These are phyloP conservation scores for Coprinellus aureogranulatus DNA, from an alignment of 768 basidiomycete species.

Conservation along the genomic window DNA sequence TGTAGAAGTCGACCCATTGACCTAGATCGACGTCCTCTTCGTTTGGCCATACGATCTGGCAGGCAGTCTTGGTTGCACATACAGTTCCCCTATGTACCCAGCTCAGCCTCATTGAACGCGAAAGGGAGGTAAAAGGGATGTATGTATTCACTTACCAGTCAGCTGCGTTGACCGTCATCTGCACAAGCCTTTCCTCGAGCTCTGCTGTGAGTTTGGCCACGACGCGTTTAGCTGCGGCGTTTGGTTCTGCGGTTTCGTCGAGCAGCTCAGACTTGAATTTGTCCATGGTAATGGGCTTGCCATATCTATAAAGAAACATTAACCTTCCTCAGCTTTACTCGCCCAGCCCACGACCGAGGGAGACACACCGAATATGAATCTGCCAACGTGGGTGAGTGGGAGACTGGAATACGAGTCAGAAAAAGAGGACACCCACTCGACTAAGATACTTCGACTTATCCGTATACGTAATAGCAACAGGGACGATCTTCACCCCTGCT, in stretches of 20 bases:
- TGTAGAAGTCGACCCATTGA: slow-evolving; percentile 53
- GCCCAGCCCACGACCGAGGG: background rate
- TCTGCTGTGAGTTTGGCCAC: slow-evolving; percentile 57
- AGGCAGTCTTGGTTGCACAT: slow-evolving; percentile 55
- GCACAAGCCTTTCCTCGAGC: slow-evolving; percentile 46
- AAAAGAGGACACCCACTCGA: slow-evolving; percentile 35
- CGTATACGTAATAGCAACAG: slow-evolving; percentile 68
- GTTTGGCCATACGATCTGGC: slow-evolving; percentile 54
- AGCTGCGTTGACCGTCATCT: slow-evolving; percentile 61
- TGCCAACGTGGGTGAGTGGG: slow-evolving; percentile 1
- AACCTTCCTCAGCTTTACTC: background rate
- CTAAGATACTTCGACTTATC: slow-evolving; percentile 66
- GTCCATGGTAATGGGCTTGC: slow-evolving; percentile 48
- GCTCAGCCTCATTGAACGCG: background rate
- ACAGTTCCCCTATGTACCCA: slow-evolving; percentile 51
- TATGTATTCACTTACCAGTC: slow-evolving; percentile 51
- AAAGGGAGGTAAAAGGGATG: background rate
- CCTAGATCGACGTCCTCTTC: slow-evolving; percentile 45
- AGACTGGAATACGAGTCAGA: background rate
- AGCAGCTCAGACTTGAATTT: slow-evolving; percentile 46
- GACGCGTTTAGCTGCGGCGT: slow-evolving; percentile 38
- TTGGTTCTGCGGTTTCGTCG: slow-evolving; percentile 35
- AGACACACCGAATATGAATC: slow-evolving; percentile 23
- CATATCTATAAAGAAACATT: slow-evolving; percentile 40
- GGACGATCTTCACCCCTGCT: slow-evolving; percentile 47